Evolutionary conservation across 257 asterid genomes (phyloP), one percentile per base, ranked within the genome.

Genomic region (Coffea eugenioides): DNA sequence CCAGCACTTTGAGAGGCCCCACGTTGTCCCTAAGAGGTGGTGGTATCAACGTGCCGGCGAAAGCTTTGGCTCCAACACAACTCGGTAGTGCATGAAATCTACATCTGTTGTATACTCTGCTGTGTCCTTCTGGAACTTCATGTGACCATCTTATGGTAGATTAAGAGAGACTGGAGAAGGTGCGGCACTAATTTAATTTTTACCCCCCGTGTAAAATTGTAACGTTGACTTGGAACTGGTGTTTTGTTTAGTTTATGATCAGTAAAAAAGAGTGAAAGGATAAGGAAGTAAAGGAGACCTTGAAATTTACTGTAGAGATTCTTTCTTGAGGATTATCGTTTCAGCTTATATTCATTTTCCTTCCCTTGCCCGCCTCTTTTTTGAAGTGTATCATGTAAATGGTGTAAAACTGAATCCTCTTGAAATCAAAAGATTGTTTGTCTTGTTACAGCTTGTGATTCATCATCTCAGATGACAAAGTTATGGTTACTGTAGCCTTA

Each of bases 1-100:
- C 89, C 65, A 84, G 87, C 74, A 84, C 86, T 23, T 69, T 84
- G 59, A 86, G 69, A 74, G 87, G 87, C 45, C 88, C 88, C 7
- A 80, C 86, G 16, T 4, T 86, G 73, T 86, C 88, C 45, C 45
- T 88, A 27, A 86, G 84, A 81, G 88, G 88, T 51, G 87, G 86
- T 52, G 89, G 86, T 25, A 56, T 88, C 80, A 81, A 45, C 74
- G 72, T 86, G 52, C 88, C 80, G 1, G 67, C 85, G 6, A 88
- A 86, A 84, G 73, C 84, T 72, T 69, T 82, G 81, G 83, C 88
- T 73, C 88, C 83, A 52, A 59, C 83, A 11, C 80, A 78, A 64
- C 83, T 75, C 70, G 85, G 85, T 75, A 67, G 82, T 65, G 46
- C 85, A 49, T 87, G 73, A 77, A 71, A 75, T 83, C 49, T 83